A percentile compares a stretch with the other conserved stretches of the same genome.
Conservation (phyloP, 2,329 filamentous ascomycete species). For the Exophiala lecanii-corni region DNA sequence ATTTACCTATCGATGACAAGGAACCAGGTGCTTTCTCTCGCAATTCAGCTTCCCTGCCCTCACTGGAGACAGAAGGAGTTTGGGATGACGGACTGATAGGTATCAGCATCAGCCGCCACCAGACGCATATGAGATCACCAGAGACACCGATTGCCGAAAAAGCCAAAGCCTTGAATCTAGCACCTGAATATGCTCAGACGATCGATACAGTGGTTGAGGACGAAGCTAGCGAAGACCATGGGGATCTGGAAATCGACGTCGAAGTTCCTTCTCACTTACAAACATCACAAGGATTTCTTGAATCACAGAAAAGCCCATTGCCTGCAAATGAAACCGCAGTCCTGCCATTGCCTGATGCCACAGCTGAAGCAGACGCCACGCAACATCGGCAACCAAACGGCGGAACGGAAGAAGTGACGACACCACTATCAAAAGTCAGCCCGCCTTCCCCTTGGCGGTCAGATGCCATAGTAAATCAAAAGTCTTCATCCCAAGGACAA, state of each 20-base stretch:
- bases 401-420: background rate
- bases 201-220: background rate
- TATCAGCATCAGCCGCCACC: slow-evolving; percentile 54
- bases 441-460: background rate
- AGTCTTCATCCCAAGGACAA: background rate
- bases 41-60: too few species aligned
- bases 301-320: slow-evolving; percentile 1
- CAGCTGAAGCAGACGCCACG: slow-evolving; percentile 1
- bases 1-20: too few species aligned
- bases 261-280: background rate
- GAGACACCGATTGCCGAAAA: slow-evolving; percentile 57
- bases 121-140: slow-evolving; percentile 54
- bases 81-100: slow-evolving; percentile 44
- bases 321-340: too few species aligned
- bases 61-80: slow-evolving; percentile 12
- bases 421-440: too few species aligned
- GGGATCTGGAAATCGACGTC: background rate
- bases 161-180: slow-evolving; percentile 48
- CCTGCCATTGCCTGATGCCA: too few species aligned
- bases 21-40: too few species aligned
- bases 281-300: background rate
- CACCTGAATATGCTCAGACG: slow-evolving; percentile 11
- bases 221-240: background rate
- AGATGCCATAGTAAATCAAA: slow-evolving; percentile 1
- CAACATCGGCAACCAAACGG: slow-evolving; percentile 1